Conservation (phyloP, 192 early-diverging fungal genomes). For the Entophlyctis helioformis region DNA sequence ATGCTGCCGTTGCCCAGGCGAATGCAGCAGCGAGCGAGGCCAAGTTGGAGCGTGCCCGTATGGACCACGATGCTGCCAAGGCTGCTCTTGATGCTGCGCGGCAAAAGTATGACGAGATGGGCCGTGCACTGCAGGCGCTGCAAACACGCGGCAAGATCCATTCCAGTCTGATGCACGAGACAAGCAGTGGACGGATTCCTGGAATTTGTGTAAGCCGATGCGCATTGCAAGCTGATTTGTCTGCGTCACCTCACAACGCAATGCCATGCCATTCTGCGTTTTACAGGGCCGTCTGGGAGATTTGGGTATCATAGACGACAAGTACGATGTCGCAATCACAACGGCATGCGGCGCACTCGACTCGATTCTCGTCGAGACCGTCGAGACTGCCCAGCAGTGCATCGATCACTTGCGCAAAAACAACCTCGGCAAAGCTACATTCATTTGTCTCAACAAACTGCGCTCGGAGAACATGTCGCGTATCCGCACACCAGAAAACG, state of each 20-base stretch:
- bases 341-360: constrained; percentile 76
- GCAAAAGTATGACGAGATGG: constrained; percentile 62
- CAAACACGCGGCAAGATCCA: constrained; percentile 61
- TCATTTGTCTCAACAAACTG: constrained; percentile 73
- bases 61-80: no score
- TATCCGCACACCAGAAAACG: constrained; percentile 58
- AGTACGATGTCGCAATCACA: constrained; percentile 91
- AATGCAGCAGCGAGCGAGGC: no score
- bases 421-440: constrained; percentile 75
- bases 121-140: constrained; percentile 40
- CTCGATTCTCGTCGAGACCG: constrained; percentile 84
- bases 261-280: no score
- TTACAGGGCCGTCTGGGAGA: constrained; percentile 78
- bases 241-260: no score
- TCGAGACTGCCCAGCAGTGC: constrained; percentile 74
- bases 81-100: constrained; percentile 23
- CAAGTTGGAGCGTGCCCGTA: constrained; percentile 25
- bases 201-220: constrained; percentile 56
- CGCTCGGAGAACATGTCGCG: constrained; percentile 25
- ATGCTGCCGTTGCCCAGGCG: no score
- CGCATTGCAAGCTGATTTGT: no score
- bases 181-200: constrained; percentile 55
- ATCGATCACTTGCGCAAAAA: constrained; percentile 78
- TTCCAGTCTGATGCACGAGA: constrained; percentile 53
- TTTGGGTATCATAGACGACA: constrained; percentile 85